Percentiles rank a stretch among this genome's conserved stretches.
phyloP scores from a whole-genome alignment of 352 stramenopile genomes.

The Halophytophthora polymorphica region DNA sequence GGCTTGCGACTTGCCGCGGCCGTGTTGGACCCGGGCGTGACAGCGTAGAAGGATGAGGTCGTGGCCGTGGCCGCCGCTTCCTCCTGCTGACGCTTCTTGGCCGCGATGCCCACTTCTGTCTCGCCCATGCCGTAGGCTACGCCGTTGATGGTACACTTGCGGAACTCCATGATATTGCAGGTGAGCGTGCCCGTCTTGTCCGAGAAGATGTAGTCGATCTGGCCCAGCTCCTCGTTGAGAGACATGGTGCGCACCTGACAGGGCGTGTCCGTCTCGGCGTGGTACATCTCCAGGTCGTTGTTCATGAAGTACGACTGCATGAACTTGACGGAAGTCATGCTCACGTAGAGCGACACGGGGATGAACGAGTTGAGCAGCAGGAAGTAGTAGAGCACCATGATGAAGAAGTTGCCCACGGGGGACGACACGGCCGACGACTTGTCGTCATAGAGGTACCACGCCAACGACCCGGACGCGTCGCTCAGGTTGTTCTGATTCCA shows the following conservation, averaged over 20 bases:
- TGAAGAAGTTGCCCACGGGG: slow-evolving; percentile 77
- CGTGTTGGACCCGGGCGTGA: slow-evolving; percentile 19
- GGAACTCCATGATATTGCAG: slow-evolving; percentile 97
- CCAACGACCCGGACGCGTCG: slow-evolving; percentile 19
- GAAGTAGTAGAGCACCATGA: slow-evolving; percentile 93
- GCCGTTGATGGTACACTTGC: slow-evolving; percentile 94
- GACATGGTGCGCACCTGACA: slow-evolving; percentile 91
- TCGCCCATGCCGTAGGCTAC: slow-evolving; percentile 90
- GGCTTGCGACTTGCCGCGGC: slow-evolving; percentile 34
- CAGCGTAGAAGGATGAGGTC: slow-evolving; percentile 30
- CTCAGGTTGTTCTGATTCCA: slow-evolving; percentile 73
- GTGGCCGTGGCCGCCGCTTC: slow-evolving; percentile 19
- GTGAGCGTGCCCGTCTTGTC: slow-evolving; percentile 96
- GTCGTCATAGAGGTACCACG: slow-evolving; percentile 75
- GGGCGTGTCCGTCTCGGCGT: slow-evolving; percentile 92
- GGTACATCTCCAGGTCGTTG: slow-evolving; percentile 91
- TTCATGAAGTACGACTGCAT: slow-evolving; percentile 92
- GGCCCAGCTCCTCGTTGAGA: slow-evolving; percentile 92
- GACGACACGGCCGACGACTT: slow-evolving; percentile 42
- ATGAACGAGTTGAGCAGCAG: slow-evolving; percentile 94
- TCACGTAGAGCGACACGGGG: slow-evolving; percentile 93
- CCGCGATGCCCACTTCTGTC: slow-evolving; percentile 80
- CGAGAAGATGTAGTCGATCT: slow-evolving; percentile 92
- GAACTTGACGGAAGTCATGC: slow-evolving; percentile 92
- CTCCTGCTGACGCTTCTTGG: slow-evolving; percentile 56